phyloP scores from a whole-genome alignment of 306 rosid genomes.

The Alnus rubra region DNA sequence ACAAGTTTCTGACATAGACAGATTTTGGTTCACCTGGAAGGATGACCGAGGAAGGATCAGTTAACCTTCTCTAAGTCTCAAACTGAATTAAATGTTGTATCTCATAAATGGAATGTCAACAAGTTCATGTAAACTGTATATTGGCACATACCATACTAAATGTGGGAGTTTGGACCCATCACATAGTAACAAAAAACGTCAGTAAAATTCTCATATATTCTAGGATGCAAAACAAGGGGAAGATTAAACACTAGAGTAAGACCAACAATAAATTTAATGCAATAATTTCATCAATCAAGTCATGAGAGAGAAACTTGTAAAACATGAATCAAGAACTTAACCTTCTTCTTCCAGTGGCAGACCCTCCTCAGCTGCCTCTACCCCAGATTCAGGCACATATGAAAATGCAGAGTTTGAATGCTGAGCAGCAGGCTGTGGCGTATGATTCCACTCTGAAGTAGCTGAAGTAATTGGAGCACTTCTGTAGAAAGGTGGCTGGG shows the following conservation, averaged over 20 bases:
- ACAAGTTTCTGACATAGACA: constrained; percentile 88
- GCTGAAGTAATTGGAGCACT: constrained; percentile 52
- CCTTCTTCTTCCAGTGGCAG: constrained; percentile 81
- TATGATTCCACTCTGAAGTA: constrained; percentile 62
- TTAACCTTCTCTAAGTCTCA: no score
- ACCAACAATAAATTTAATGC: neutral
- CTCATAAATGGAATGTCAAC: neutral
- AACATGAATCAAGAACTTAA: constrained; percentile 32
- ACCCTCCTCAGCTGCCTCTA: constrained; percentile 65
- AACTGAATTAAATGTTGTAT: neutral
- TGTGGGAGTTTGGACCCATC: no score
- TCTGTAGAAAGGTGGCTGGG: constrained; percentile 48
- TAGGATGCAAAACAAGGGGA: neutral
- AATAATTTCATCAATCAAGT: neutral
- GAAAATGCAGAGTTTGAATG: constrained; percentile 49
- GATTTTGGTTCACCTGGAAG: constrained; percentile 80
- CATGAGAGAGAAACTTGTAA: neutral
- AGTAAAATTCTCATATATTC: no score
- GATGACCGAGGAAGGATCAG: constrained; percentile 33
- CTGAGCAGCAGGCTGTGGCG: constrained; percentile 63
- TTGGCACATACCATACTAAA: no score
- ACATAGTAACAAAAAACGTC: no score
- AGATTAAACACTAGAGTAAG: neutral
- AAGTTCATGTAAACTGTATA: no score
- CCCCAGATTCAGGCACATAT: constrained; percentile 48